Evolutionary conservation across 345 rosid species (phyloP).

Genomic region (Streptanthus diversifolius): DNA sequence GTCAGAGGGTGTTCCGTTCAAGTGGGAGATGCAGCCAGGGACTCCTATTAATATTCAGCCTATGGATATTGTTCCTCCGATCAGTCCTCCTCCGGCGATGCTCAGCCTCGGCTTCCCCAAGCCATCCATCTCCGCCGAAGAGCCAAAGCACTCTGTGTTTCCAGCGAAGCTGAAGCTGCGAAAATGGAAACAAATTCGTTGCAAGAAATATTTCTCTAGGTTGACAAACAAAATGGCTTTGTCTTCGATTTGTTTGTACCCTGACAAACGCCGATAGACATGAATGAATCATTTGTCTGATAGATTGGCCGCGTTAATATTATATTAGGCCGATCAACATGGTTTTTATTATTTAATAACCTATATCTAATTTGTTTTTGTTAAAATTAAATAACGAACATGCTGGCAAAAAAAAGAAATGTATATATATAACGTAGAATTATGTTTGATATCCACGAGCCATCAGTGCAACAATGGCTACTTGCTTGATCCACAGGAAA

Average conservation of each 20-base stretch:
- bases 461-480: neutral
- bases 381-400: neutral
- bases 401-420: neutral
- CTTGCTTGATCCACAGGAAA: neutral
- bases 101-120: conserved; percentile 48
- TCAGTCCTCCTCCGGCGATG: conserved; percentile 66
- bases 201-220: conserved; percentile 26
- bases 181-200: conserved; percentile 25
- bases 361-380: neutral
- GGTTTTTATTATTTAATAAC: neutral
- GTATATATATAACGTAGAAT: neutral
- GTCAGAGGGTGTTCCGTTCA: conserved; percentile 49
- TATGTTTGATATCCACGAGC: neutral
- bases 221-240: conserved; percentile 24
- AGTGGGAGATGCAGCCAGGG: conserved; percentile 70
- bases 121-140: conserved; percentile 39
- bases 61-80: conserved; percentile 36
- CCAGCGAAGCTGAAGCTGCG: conserved; percentile 24
- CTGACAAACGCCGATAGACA: conserved; percentile 3
- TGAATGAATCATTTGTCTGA: neutral
- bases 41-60: conserved; percentile 37
- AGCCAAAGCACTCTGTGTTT: conserved; percentile 18
- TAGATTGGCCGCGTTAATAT: neutral
- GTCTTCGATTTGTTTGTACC: conserved; percentile 21
- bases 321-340: neutral